phyloP scores from a whole-genome alignment of 1,284 basidiomycete species.

The Moesziomyces sp. region DNA sequence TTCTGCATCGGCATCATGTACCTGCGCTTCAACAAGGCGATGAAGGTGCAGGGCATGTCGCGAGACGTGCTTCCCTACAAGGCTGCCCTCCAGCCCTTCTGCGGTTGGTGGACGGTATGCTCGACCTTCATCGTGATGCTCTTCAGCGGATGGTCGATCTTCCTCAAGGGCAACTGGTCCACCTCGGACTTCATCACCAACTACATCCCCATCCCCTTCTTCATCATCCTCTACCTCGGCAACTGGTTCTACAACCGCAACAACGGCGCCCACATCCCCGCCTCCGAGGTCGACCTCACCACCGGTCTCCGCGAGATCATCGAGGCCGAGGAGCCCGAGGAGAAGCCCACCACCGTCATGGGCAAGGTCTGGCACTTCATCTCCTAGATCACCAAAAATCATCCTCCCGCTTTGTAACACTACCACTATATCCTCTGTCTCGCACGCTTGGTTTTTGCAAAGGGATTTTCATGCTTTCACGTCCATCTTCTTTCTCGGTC shows the following conservation, averaged over 20 bases:
- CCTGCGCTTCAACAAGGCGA: constrained; percentile 78
- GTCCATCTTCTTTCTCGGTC: too few relatives aligned
- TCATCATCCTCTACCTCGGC: constrained; percentile 78
- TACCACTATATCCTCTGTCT: too few relatives aligned
- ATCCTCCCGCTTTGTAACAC: too few relatives aligned
- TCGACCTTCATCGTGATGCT: constrained; percentile 53
- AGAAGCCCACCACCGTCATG: constrained; percentile 40
- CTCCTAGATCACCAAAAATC: constrained; percentile 12
- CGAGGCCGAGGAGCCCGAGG: constrained; percentile 45
- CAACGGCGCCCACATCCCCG: constrained; percentile 65
- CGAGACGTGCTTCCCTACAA: constrained; percentile 72
- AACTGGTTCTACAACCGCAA: constrained; percentile 72
- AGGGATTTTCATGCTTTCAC: too few relatives aligned
- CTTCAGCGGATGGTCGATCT: constrained; percentile 68
- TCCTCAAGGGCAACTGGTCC: constrained; percentile 60
- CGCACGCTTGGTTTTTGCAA: too few relatives aligned
- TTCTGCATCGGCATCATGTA: constrained; percentile 82
- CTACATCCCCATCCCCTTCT: constrained; percentile 80
- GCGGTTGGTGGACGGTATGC: constrained; percentile 47
- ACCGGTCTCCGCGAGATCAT: constrained; percentile 69
- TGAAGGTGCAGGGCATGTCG: constrained; percentile 74
- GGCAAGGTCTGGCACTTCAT: constrained; percentile 49
- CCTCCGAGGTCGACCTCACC: constrained; percentile 71
- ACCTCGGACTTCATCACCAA: constrained; percentile 77
- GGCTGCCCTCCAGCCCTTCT: constrained; percentile 67